phyloP scores from a whole-genome alignment of 345 rosid species.

The Lepidium aucheri region DNA sequence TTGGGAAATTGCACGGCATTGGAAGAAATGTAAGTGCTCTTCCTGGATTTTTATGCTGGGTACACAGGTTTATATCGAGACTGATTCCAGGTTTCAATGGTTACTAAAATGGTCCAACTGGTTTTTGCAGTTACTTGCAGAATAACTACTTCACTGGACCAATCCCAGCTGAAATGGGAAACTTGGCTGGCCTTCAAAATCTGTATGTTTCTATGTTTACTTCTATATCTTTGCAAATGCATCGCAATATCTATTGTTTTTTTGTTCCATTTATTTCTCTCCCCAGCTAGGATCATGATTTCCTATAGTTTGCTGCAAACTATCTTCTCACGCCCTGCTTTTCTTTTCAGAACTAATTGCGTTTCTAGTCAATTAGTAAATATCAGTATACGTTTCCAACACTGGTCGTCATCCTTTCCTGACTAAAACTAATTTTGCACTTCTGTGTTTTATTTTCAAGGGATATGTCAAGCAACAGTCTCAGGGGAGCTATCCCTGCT shows the following conservation, averaged over 20 bases:
- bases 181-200: conserved; percentile 50
- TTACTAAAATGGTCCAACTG: background rate
- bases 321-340: background rate
- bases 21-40: conserved; percentile 58
- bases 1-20: conserved; percentile 81
- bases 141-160: conserved; percentile 73
- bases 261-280: background rate
- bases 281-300: background rate
- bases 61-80: background rate
- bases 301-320: background rate
- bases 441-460: conserved; percentile 26
- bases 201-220: conserved; percentile 44
- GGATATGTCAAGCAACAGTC: conserved; percentile 75
- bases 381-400: background rate
- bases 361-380: too few relatives aligned
- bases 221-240: background rate
- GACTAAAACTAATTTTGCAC: background rate
- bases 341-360: background rate
- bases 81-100: background rate
- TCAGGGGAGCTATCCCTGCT: conserved; percentile 67
- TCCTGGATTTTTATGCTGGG: background rate
- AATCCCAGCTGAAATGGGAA: conserved; percentile 78
- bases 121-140: conserved; percentile 68
- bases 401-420: background rate
- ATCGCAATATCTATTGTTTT: background rate